phyloP scores from a whole-genome alignment of 805 yeast genomes.

The Osmozyma mogii region DNA sequence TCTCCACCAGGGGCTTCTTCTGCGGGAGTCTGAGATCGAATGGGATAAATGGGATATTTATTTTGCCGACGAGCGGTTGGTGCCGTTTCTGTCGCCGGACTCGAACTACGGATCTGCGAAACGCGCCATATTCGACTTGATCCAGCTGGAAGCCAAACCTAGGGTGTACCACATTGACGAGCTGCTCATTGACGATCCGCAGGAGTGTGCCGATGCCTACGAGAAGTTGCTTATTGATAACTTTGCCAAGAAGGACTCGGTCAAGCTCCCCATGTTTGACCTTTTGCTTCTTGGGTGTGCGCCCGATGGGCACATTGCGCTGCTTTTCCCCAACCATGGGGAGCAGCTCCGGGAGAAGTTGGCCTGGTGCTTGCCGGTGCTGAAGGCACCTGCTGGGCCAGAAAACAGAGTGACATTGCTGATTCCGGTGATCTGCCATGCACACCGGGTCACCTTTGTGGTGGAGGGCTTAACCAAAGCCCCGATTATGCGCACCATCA shows the following conservation, averaged over 20 bases:
- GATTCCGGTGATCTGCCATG: slow-evolving; percentile 90
- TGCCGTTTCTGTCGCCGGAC: slow-evolving; percentile 74
- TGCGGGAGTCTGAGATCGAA: slow-evolving; percentile 60
- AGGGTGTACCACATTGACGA: slow-evolving; percentile 80
- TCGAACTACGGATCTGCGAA: slow-evolving; percentile 89
- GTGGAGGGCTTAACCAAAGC: slow-evolving; percentile 96
- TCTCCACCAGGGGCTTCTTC: slow-evolving; percentile 75
- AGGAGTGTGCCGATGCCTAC: slow-evolving; percentile 90
- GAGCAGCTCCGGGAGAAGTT: slow-evolving; percentile 79
- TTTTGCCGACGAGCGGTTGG: slow-evolving; percentile 94
- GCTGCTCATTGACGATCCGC: slow-evolving; percentile 64
- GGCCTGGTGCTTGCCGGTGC: slow-evolving; percentile 94
- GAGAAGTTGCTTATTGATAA: slow-evolving; percentile 81
- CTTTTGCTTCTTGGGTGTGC: slow-evolving; percentile 91
- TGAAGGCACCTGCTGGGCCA: slow-evolving; percentile 87
- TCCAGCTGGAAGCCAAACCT: slow-evolving; percentile 52
- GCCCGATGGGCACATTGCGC: slow-evolving; percentile 96
- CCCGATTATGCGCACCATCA: slow-evolving; percentile 79
- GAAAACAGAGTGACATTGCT: slow-evolving; percentile 79
- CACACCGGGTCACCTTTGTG: slow-evolving; percentile 86
- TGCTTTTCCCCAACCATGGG: slow-evolving; percentile 85
- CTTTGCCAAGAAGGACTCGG: slow-evolving; percentile 94
- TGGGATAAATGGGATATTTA: slow-evolving; percentile 96
- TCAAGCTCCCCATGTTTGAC: slow-evolving; percentile 92
- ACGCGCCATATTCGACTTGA: slow-evolving; percentile 66